Conservation (phyloP, 768 basidiomycete genomes). For the Podaxis mareebaensis region DNA sequence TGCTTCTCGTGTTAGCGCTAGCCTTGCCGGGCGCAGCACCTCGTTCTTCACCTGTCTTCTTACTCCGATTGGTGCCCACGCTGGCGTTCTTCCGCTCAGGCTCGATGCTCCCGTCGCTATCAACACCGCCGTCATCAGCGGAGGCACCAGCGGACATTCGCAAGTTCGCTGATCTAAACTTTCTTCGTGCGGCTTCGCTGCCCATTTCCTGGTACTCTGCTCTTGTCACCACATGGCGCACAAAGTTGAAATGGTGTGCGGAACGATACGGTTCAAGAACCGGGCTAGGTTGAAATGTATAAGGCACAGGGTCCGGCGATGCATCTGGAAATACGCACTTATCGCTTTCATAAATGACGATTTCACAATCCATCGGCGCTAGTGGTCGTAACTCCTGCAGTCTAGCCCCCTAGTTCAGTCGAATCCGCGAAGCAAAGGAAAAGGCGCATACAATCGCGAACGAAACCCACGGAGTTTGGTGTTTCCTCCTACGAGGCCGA, state of each 20-base stretch:
- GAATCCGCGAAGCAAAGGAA: background rate
- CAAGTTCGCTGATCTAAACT: constrained; percentile 42
- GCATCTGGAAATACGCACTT: constrained; percentile 53
- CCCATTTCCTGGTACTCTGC: constrained; percentile 88
- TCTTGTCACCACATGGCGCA: constrained; percentile 61
- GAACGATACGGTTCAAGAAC: constrained; percentile 15
- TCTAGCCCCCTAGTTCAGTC: constrained; percentile 41
- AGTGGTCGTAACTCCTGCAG: constrained; percentile 72
- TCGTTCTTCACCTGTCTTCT: constrained; percentile 5
- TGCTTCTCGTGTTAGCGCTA: background rate
- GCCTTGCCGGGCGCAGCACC: background rate
- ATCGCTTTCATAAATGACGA: constrained; percentile 67
- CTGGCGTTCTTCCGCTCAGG: background rate
- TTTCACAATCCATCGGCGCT: constrained; percentile 80
- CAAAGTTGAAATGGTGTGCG: constrained; percentile 51
- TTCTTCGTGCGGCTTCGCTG: constrained; percentile 70
- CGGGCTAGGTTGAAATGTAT: background rate
- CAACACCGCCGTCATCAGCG: constrained; percentile 2
- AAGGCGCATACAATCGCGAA: constrained; percentile 65
- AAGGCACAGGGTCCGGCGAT: background rate
- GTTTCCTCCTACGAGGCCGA: constrained; percentile 86
- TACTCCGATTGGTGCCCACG: background rate
- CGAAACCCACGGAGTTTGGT: constrained; percentile 74
- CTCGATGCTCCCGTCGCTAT: constrained; percentile 1
- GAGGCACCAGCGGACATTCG: background rate